Evolutionary conservation across 371 early-diverging fungal species (phyloP), one percentile per base, ranked within the genome.

Genomic region (Parasitella parasitica): DNA sequence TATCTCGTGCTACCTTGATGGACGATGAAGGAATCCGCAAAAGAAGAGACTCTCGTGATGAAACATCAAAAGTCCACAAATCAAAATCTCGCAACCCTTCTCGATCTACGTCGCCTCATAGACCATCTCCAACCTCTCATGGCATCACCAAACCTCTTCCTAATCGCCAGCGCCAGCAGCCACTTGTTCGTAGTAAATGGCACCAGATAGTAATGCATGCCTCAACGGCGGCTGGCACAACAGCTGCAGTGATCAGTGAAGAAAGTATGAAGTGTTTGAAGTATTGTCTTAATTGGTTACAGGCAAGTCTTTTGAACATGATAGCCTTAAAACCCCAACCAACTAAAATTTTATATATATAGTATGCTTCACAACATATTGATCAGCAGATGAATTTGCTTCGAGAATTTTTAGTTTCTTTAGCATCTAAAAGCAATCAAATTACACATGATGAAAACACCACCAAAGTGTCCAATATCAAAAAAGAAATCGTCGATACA

Each of bases 331-430:
- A 49, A 49, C 49, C 49, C 49, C 49, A 49, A 49, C 49, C 49
- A 49, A 49, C 5, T n/a, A n/a, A n/a, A n/a, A n/a, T 27, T 43
- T 20, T 41, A 8, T 37, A 1, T 22, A 20, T 16, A 28, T 69
- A 88, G 82, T 94, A 95, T 63, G 95, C 97, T 0, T 87, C 88
- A 6, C 82, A 83, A 49, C 89, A 93, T 59, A 91, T 97, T 37
- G 91, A 89, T 34, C 85, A 82, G 50, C 95, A 94, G 63, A 90
- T 95, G 63, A 76, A 71, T 13, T 59, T 89, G 15, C 78, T 96
- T 57, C 86, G 89, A 11, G 74, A 78, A 22, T 87, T 88, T 54
- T 67, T 94, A 15, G 84, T 78, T 0, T 78, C 86, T 13, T 72
- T 91, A 30, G 81, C 87, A 36, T 73, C 75, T 12, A 49, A 51